Base-by-base conservation (phyloP, 2,329 filamentous ascomycete species). In the Mycocentrospora acerina region DNA sequence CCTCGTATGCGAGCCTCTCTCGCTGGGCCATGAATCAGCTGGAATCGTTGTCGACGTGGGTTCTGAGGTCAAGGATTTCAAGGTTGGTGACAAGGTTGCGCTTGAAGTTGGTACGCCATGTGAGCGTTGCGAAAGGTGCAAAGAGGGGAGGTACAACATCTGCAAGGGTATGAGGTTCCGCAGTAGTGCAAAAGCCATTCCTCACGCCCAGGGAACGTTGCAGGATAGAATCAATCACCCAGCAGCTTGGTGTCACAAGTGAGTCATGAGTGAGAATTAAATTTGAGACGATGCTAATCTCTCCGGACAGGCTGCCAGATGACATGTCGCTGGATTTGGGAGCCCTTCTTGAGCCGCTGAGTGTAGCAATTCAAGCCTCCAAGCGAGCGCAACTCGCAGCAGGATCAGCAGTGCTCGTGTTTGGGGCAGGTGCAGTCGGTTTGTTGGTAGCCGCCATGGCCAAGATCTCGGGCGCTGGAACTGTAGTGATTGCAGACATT, bases 51-150 rank as follows among this genome's bases (percentile, higher is more conserved):
- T 89, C 37, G 78, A 80, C 30, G 74, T 88, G 27, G 90, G 89
- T 14, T 64, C 77, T 2, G 72, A 72, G 10, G 85, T 89, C 5
- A 81, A 72, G 29, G 70, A 68, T 22, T 79, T 95, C 47, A 72
- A 79, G 52, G 62, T 77, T 9, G 90, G 90, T 41, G 90, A 96
- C 71, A 83, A 87, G 55, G 85, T 96, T 14, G 90, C 91, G n/a
- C 75, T 97, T 28, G 91, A 97, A 75, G 91, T 94, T 11, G 91
- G 91, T 34, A 79, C 88, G 35, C 88, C 90, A 1, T 97, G 91
- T 72, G 82, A 86, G 26, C 59, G 64, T 27, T 83, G 80, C 57
- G 64, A 71, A 15, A 67, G 77, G 35, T 83, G 80, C 57, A 66
- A 69, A 29, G 70, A 75, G 39, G 78, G 77, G 35, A 66, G 80